These are phyloP conservation scores for Croton setiger DNA, from an alignment of 441 rosid genomes.

Conservation along the genomic window DNA sequence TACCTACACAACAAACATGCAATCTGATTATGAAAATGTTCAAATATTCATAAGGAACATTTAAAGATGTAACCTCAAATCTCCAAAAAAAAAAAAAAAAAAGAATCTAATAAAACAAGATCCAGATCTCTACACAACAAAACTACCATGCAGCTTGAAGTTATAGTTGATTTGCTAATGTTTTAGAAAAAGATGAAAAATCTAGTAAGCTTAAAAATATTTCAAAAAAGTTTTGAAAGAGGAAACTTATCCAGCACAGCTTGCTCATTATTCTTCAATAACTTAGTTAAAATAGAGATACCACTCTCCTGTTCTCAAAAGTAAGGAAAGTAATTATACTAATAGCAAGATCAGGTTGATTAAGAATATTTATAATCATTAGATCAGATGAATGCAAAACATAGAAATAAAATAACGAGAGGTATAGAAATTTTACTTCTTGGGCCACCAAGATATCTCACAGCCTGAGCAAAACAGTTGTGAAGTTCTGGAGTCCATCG, in stretches of 20 bases:
- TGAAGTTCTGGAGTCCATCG: slow-evolving; percentile 12
- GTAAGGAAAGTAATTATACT: neutral
- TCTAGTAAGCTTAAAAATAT: too few relatives aligned
- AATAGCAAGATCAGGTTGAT: neutral
- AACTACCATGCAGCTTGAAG: neutral
- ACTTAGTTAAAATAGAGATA: neutral
- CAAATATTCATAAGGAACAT: slow-evolving; percentile 1
- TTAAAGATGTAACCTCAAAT: neutral
- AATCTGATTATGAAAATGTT: neutral
- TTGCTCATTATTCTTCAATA: neutral
- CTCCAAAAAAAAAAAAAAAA: slow-evolving; percentile 4
- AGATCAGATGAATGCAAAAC: neutral
- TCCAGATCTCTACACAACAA: neutral
- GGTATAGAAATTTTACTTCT: neutral
- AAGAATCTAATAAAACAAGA: neutral
- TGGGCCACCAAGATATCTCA: slow-evolving; percentile 11
- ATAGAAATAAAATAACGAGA: neutral
- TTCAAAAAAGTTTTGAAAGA: neutral
- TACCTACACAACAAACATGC: neutral
- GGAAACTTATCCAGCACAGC: neutral
- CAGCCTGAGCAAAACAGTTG: slow-evolving; percentile 1
- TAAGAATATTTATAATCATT: neutral
- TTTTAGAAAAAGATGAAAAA: neutral
- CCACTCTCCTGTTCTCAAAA: neutral
- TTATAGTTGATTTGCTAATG: neutral